Percentiles rank a stretch among this genome's conserved stretches.
Conservation (phyloP, 768 basidiomycete species). For the Sporobolomyces pararoseus region DNA sequence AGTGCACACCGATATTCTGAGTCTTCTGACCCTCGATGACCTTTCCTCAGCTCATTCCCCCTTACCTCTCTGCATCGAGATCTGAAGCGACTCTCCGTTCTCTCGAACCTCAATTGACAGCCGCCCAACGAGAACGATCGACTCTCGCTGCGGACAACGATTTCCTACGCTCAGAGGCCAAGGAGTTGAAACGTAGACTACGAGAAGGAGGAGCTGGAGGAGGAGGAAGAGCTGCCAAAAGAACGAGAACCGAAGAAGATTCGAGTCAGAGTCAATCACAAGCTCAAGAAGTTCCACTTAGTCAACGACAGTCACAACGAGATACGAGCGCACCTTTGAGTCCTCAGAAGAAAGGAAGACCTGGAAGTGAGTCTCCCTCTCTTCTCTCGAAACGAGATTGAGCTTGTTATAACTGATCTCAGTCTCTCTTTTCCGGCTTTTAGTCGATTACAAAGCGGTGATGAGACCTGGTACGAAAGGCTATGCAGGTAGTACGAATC, state of each 20-base stretch:
- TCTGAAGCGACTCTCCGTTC: background rate
- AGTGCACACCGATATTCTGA: no score
- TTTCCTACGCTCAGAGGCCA: background rate
- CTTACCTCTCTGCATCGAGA: background rate
- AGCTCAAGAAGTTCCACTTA: background rate
- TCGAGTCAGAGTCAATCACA: background rate
- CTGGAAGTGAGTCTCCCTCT: conserved; percentile 1
- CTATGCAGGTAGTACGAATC: conserved; percentile 13
- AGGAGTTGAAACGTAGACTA: background rate
- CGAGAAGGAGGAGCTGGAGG: background rate
- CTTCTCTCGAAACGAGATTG: no score
- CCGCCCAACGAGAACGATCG: background rate
- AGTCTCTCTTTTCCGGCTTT: background rate
- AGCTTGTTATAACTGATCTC: no score
- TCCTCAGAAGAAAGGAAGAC: conserved; percentile 15
- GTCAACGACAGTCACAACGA: background rate
- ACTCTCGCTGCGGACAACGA: background rate
- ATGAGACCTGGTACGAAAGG: conserved; percentile 15
- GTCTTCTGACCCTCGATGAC: no score
- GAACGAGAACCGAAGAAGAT: background rate
- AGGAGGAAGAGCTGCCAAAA: background rate
- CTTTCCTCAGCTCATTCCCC: background rate
- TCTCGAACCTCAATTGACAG: background rate
- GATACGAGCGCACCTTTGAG: background rate
- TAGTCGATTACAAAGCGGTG: conserved; percentile 12